These are phyloP conservation scores for Ganoderma lingzhi DNA, from an alignment of 1,284 basidiomycete species.

Conservation along the genomic window DNA sequence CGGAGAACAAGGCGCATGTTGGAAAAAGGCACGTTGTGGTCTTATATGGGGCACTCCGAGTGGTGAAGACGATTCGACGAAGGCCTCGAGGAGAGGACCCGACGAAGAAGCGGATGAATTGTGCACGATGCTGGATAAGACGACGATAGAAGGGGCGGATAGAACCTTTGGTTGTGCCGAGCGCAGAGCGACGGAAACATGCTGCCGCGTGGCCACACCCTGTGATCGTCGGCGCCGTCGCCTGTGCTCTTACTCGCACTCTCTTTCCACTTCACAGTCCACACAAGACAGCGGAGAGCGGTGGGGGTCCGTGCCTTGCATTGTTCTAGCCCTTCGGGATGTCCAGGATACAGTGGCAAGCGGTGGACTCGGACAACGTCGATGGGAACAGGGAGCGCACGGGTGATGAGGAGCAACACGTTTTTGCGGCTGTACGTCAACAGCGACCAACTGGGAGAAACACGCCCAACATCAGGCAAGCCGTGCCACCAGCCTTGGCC, in stretches of 20 bases:
- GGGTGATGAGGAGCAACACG: conserved; percentile 25
- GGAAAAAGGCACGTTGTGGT: conserved; percentile 4
- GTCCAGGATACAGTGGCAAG: not conserved
- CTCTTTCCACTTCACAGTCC: not conserved
- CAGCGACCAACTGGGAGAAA: conserved; percentile 14
- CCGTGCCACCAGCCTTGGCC: not conserved
- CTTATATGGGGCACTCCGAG: not conserved
- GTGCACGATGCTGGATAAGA: conserved; percentile 21
- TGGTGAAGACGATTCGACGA: not conserved
- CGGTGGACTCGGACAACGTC: conserved; percentile 14
- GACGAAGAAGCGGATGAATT: conserved; percentile 7
- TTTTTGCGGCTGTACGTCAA: conserved; percentile 31
- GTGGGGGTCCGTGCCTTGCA: not conserved
- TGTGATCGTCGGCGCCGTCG: conserved; percentile 19
- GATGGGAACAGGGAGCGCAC: conserved; percentile 29
- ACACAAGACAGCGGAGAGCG: not conserved
- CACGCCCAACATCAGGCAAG: conserved; percentile 18
- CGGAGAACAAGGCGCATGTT: conserved; percentile 8
- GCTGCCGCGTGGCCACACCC: conserved; percentile 23
- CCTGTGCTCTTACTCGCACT: not conserved
- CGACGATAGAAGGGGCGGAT: conserved; percentile 27
- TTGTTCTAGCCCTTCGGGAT: not conserved
- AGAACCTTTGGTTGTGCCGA: conserved; percentile 27
- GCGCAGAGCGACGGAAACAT: conserved; percentile 16
- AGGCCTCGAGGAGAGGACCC: not conserved